Percentiles rank a stretch among this genome's conserved stretches.
Evolutionary conservation across 2,329 filamentous ascomycete genomes (phyloP).

Genomic region (Botryotinia narcissicola): DNA sequence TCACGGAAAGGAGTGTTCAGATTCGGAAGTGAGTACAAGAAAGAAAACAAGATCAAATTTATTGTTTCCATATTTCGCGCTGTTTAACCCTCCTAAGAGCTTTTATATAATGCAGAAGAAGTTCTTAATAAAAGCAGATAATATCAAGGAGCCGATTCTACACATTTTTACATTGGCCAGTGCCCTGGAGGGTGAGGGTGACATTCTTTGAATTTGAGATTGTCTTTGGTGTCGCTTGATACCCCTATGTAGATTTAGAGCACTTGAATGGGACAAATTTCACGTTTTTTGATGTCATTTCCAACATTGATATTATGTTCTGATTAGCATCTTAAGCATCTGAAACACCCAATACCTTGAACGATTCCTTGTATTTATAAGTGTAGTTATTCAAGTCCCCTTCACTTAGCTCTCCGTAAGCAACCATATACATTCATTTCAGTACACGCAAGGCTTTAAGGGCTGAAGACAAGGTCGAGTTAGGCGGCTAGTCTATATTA

Average conservation of each 20-base stretch:
- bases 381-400: not conserved
- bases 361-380: not conserved
- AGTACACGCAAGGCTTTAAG: not conserved
- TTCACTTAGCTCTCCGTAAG: accelerated
- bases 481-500: not conserved
- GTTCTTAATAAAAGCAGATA: too few species aligned
- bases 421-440: not conserved
- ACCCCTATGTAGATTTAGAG: not conserved
- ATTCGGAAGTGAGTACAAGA: not conserved
- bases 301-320: too few species aligned
- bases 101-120: too few species aligned
- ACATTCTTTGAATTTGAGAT: too few species aligned
- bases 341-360: not conserved
- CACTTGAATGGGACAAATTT: not conserved
- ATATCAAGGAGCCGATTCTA: accelerated
- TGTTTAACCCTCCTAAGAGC: too few species aligned
- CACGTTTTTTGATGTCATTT: not conserved
- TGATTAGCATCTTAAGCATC: not conserved
- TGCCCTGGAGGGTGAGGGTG: too few species aligned
- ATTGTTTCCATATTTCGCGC: too few species aligned
- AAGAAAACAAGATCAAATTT: not conserved
- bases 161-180: too few species aligned
- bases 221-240: not conserved
- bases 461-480: not conserved
- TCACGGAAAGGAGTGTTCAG: not conserved